Percentiles rank a stretch among this genome's conserved stretches.
Evolutionary conservation across 179 eudicot species (phyloP).

Genomic region (Gypsophila paniculata): DNA sequence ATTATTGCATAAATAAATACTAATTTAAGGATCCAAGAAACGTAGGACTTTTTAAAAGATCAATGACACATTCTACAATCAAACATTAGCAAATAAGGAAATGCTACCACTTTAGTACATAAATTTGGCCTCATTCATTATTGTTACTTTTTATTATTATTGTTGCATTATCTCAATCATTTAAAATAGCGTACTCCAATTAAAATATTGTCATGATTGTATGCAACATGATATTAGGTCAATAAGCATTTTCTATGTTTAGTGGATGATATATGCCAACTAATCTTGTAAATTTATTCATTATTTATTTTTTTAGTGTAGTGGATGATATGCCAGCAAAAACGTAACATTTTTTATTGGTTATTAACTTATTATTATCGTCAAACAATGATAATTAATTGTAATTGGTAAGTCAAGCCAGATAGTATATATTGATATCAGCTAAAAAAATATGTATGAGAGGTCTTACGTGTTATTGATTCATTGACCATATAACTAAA

Average conservation of each 20-base stretch:
- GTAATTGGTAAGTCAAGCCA: no score
- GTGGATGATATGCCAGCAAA: not conserved
- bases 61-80: not conserved
- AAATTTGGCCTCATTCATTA: not conserved
- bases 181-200: not conserved
- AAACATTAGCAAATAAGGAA: not conserved
- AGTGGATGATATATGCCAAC: not conserved
- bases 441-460: no score
- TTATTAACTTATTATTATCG: no score
- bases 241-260: not conserved
- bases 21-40: conserved; percentile 22
- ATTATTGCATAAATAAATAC: not conserved
- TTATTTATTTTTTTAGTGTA: not conserved
- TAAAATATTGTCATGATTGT: not conserved
- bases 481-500: no score
- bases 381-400: no score
- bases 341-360: not conserved
- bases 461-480: no score
- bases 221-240: not conserved
- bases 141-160: no score
- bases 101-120: not conserved
- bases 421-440: no score
- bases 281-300: not conserved
- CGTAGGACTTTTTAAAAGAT: conserved; percentile 9
- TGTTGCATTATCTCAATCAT: not conserved